Conservation (phyloP, 257 asterid genomes). For the Penstemon barbatus region DNA sequence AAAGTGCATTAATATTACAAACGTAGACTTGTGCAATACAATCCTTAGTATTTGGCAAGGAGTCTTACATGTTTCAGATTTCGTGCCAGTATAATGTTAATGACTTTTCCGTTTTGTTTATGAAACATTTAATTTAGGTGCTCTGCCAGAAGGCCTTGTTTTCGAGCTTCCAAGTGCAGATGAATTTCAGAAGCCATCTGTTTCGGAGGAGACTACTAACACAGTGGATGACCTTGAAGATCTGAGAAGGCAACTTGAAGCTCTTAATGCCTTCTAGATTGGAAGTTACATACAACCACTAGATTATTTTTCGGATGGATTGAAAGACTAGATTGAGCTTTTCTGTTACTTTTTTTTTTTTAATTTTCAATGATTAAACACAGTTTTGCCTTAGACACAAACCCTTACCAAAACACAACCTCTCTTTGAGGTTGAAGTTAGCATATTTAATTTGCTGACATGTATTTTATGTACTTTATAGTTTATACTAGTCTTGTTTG, state of each 20-base stretch:
- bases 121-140: constrained; percentile 41
- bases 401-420: too few relatives aligned
- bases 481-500: too few relatives aligned
- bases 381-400: too few relatives aligned
- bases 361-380: too few relatives aligned
- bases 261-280: constrained; percentile 57
- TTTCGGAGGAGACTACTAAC: constrained; percentile 37
- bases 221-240: constrained; percentile 73
- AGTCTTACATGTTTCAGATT: neutral
- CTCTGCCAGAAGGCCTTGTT: constrained; percentile 77
- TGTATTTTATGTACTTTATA: too few relatives aligned
- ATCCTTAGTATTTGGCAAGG: neutral
- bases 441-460: too few relatives aligned
- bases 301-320: neutral
- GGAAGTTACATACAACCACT: neutral
- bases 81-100: neutral
- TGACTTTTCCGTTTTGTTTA: neutral
- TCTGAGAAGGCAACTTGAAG: constrained; percentile 79
- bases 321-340: too few relatives aligned
- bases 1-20: neutral
- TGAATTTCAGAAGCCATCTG: constrained; percentile 45
- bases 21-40: neutral
- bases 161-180: constrained; percentile 94
- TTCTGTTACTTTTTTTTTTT: too few relatives aligned
- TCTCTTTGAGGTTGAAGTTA: too few relatives aligned